Conservation (phyloP, 2,329 filamentous ascomycete genomes). For the Diaporthe citrichinensis region DNA sequence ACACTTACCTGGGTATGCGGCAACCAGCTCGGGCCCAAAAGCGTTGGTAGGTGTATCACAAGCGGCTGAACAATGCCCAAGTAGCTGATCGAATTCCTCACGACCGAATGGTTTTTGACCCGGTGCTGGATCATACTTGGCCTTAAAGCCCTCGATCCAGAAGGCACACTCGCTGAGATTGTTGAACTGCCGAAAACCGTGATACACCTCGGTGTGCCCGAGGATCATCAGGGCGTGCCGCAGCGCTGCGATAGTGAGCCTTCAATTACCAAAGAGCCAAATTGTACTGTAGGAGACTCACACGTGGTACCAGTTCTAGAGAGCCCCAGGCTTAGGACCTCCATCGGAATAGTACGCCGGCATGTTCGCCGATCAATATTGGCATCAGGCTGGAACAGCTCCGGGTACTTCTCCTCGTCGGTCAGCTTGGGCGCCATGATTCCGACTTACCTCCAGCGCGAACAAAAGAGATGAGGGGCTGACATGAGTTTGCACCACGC, state of each 20-base stretch:
- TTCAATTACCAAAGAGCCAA: slow-evolving; percentile 47
- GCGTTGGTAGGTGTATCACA: slow-evolving; percentile 57
- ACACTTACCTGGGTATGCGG: slow-evolving; percentile 53
- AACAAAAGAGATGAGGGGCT: neutral
- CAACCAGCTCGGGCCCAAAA: slow-evolving; percentile 60
- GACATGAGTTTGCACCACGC: neutral
- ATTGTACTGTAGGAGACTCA: slow-evolving; percentile 51
- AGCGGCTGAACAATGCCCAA: slow-evolving; percentile 52
- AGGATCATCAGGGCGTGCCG: slow-evolving; percentile 12
- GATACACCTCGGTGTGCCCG: neutral
- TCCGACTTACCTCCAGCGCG: neutral
- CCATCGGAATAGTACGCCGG: slow-evolving; percentile 52
- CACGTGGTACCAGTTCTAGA: slow-evolving; percentile 49
- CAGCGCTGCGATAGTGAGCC: neutral
- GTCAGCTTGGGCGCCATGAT: neutral
- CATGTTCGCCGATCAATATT: slow-evolving; percentile 45
- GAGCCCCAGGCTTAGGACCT: slow-evolving; percentile 52
- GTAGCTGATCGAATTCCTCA: slow-evolving; percentile 49
- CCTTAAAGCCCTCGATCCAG: slow-evolving; percentile 52
- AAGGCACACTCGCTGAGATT: slow-evolving; percentile 7
- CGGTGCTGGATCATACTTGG: slow-evolving; percentile 41
- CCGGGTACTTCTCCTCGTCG: slow-evolving; percentile 8
- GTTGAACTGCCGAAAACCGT: slow-evolving; percentile 23
- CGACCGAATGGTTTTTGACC: slow-evolving; percentile 45
- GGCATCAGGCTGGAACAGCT: slow-evolving; percentile 36